phyloP scores from a whole-genome alignment of 1,139 yeast genomes.

The Pichia sp. region DNA sequence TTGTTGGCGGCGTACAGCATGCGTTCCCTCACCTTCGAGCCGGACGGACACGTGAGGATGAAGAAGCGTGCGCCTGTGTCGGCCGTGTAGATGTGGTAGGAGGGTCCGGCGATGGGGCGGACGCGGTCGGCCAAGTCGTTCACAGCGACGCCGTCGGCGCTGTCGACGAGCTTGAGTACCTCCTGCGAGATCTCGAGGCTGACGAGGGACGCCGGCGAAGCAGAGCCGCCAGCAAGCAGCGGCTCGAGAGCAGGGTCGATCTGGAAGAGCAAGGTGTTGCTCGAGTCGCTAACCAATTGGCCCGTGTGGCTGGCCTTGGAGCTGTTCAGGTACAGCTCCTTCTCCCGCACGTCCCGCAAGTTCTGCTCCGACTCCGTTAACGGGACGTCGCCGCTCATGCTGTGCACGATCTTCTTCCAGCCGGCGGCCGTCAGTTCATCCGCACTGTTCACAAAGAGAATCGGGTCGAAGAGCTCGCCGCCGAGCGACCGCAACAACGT shows the following conservation, averaged over 20 bases:
- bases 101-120: conserved; percentile 28
- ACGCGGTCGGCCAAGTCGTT: conserved; percentile 20
- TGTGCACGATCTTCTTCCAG: conserved; percentile 40
- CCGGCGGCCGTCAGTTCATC: conserved; percentile 56
- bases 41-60: conserved; percentile 85
- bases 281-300: conserved; percentile 24
- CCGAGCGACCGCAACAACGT: conserved; percentile 66
- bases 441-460: conserved; percentile 49
- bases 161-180: conserved; percentile 19
- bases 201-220: neutral
- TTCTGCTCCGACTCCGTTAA: conserved; percentile 60
- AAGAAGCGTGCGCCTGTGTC: conserved; percentile 41
- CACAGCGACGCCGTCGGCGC: conserved; percentile 17
- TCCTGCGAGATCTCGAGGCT: conserved; percentile 5
- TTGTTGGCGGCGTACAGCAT: conserved; percentile 90
- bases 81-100: conserved; percentile 55
- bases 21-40: conserved; percentile 83
- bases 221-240: neutral
- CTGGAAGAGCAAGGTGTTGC: conserved; percentile 21
- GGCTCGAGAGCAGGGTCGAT: conserved; percentile 4
- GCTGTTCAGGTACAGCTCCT: conserved; percentile 6
- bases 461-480: conserved; percentile 52
- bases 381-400: conserved; percentile 40
- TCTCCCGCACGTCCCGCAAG: conserved; percentile 29
- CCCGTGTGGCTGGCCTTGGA: neutral